Base-by-base conservation (phyloP, 148 eudicot species). In the Rhododendron vialii region DNA sequence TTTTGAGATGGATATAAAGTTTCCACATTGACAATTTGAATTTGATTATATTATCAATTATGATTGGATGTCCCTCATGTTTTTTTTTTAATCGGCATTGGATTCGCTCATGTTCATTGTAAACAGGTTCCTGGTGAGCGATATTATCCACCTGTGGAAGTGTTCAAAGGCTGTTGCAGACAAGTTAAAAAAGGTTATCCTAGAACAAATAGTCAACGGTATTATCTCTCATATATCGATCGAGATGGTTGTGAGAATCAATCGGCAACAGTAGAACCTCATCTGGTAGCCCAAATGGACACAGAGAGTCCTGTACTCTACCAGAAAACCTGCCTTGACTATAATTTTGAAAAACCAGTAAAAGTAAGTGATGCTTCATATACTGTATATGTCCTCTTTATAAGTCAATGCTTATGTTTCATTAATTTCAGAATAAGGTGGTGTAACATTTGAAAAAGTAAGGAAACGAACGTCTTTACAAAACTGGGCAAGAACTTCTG, bases 261-360 rank as follows among this genome's bases (percentile, higher is more conserved):
- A 26, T 63, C 79, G 63, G 88, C 84, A 33, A 1, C 14, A 65
- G 84, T 28, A 80, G 90, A 80, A 87, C 88, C 92, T 84, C 92
- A 81, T 45, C 81, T 91, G 84, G 90, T 93, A 3, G 93, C 85
- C 59, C 95, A 91, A 84, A 91, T 93, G 95, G 95, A 93, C 89
- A 93, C 95, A 1, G 92, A 93, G 89, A 88, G 89, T 80, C 85
- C 93, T 75, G 87, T 86, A 17, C 81, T 93, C 57, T 90, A 93
- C 87, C 88, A 93, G 74, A 92, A 91, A 76, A 87, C 77, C 57
- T 93, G 95, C 88, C 94, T 93, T 20, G 92, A 92, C 78, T 87
- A 74, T 84, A 30, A 84, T 81, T 92, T 89, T 80, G 88, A 92
- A 47, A 89, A 84, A 83, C 93, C 94, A 47, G 50, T 91, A 43